Evolutionary conservation across 2,329 filamentous ascomycete genomes (phyloP), one percentile per base, ranked within the genome.

Genomic region (Peltaster fructicola): DNA sequence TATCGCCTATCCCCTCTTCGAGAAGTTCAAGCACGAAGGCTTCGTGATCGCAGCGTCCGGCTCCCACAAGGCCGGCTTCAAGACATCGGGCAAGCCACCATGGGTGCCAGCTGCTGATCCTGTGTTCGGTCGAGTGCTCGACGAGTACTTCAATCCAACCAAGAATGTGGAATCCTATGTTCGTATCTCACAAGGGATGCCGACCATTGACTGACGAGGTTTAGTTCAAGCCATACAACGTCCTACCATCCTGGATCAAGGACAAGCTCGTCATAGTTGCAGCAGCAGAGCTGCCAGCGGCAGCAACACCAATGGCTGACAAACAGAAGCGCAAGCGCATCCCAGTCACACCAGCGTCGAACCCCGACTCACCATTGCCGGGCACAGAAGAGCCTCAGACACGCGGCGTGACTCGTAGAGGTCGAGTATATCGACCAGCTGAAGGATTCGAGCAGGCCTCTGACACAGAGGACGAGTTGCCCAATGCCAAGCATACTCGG

Each of bases 131-230:
- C 30, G 26, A 17, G 38, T 47, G 34, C 29, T 43, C 9, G 22
- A 29, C 11, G 29, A 26, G 7, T 33, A 44, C 3, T 45, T 45
- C 28, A 32, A 47, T 26, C 43, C 44, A 3, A 27, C 39, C 14
- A 24, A 23, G n/a, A 27, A 35, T 18, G 29, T 47, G 17, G 30
- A 30, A 17, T 23, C 33, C 19, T 31, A 34, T 18, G 39, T 41
- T 29, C 30, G 34, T 32, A 7, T 8, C 20, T 5, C 7, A 21
- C 4, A 8, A 13, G 2, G n/a, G n/a, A 22, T 20, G 4, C 17
- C 16, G 8, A 9, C n/a, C 15, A 20, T 20, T 32, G 14, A 32
- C n/a, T 8, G 6, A 26, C 30, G 14, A 21, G 6, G 17, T 24
- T 6, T 16, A 19, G 12, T 24, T 18, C 16, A 14, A 23, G 15